phyloP scores from a whole-genome alignment of 768 basidiomycete species.

The Dacryopinax primogenitus region DNA sequence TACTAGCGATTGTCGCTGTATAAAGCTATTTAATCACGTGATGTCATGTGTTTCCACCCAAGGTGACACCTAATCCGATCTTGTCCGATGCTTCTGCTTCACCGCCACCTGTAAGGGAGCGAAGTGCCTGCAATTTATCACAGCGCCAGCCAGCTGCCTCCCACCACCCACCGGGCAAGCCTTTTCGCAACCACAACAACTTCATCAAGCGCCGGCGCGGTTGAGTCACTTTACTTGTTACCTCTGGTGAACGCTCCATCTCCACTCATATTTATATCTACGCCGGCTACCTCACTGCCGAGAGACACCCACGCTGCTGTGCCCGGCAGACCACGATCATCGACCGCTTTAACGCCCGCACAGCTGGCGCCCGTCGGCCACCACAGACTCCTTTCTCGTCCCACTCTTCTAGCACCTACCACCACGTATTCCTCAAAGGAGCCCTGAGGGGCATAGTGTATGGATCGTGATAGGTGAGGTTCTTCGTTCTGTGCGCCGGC shows the following conservation, averaged over 20 bases:
- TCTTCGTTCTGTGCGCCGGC: not conserved
- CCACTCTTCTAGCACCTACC: not conserved
- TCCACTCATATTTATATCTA: too few species aligned
- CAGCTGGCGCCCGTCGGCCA: not conserved
- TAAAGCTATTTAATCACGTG: not conserved
- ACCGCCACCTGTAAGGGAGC: not conserved
- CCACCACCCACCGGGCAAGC: too few species aligned
- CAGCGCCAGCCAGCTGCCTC: too few species aligned
- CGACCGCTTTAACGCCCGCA: not conserved
- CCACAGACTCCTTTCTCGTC: not conserved
- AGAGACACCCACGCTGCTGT: not conserved
- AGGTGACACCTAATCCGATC: too few species aligned
- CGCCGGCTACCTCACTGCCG: not conserved
- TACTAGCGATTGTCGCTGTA: too few species aligned
- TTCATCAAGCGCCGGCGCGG: too few species aligned
- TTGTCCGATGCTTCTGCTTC: not conserved
- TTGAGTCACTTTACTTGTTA: too few species aligned
- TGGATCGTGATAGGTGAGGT: not conserved
- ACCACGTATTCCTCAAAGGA: not conserved
- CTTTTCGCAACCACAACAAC: not conserved
- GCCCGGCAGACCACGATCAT: not conserved
- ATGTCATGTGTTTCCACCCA: too few species aligned
- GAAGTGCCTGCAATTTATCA: too few species aligned
- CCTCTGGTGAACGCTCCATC: too few species aligned
- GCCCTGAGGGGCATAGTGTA: conserved; percentile 8